A percentile compares a stretch with the other conserved stretches of the same genome.
Conservation (phyloP, 2,329 filamentous ascomycete genomes). For the Dactylonectria estremocensis region DNA sequence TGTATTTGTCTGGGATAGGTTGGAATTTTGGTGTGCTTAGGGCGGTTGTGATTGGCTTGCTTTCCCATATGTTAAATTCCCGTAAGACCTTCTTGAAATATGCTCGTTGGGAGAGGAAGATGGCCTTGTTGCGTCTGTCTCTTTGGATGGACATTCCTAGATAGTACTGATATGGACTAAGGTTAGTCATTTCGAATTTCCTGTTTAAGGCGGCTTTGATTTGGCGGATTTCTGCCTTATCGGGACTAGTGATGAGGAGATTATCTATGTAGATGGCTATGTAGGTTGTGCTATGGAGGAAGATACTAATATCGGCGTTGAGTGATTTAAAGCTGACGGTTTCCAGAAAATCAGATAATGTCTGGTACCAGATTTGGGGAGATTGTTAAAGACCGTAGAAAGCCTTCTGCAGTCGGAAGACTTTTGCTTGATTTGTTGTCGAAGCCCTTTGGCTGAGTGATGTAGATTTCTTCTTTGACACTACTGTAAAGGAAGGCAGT, state of each 20-base stretch:
- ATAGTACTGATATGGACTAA: slow-evolving; percentile 1
- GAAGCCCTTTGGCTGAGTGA: neutral
- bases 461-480: slow-evolving; percentile 9
- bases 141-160: neutral
- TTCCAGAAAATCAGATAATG: slow-evolving; percentile 10
- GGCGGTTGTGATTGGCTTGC: too few species aligned
- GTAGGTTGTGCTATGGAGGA: neutral
- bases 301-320: neutral
- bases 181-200: slow-evolving; percentile 5
- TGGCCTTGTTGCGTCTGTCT: slow-evolving; percentile 1
- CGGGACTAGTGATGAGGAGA: neutral
- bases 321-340: neutral
- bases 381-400: slow-evolving; percentile 8
- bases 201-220: neutral
- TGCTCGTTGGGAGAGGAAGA: slow-evolving; percentile 2
- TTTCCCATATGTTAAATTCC: too few species aligned
- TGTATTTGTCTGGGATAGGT: too few species aligned
- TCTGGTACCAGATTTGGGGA: slow-evolving; percentile 5
- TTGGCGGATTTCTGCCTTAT: neutral
- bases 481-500: slow-evolving; percentile 10
- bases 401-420: slow-evolving; percentile 3
- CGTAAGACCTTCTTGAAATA: neutral
- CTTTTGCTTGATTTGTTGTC: neutral
- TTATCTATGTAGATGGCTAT: neutral
- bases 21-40: too few species aligned